A percentile compares a stretch with the other conserved stretches of the same genome.
phyloP scores from a whole-genome alignment of 441 rosid species.

The Pelargonium fulgidum region DNA sequence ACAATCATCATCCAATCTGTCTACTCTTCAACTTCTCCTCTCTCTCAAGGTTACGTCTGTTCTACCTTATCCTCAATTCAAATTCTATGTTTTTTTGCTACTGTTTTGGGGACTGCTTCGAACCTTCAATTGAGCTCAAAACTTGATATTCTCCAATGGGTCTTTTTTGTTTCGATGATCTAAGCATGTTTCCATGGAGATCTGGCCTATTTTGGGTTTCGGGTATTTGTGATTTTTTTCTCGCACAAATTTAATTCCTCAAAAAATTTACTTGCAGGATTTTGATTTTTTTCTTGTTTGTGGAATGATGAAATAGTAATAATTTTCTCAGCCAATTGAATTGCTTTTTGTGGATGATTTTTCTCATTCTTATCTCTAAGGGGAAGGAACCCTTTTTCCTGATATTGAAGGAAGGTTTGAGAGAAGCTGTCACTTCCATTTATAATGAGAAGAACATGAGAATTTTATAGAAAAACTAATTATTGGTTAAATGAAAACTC shows the following conservation, averaged over 20 bases:
- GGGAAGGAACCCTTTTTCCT: conserved; percentile 17
- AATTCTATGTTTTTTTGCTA: background rate
- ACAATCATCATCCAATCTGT: background rate
- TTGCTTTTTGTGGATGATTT: conserved; percentile 17
- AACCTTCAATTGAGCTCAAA: background rate
- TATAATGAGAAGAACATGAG: background rate
- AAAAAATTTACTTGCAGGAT: too few relatives aligned
- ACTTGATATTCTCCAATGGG: conserved; percentile 17
- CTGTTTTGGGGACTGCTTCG: background rate
- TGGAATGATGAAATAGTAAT: background rate
- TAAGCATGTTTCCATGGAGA: conserved; percentile 16
- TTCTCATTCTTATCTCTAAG: conserved; percentile 4
- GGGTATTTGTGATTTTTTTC: conserved; percentile 11
- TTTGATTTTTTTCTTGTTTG: background rate
- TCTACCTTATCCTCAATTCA: conserved; percentile 2
- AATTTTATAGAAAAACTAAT: background rate
- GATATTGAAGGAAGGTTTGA: conserved; percentile 4
- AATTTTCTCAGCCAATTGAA: background rate
- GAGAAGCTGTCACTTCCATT: conserved; percentile 13
- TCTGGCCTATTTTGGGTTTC: conserved; percentile 7
- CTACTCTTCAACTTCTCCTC: conserved; percentile 5
- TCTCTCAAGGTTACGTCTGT: conserved; percentile 22
- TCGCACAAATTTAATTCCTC: too few relatives aligned
- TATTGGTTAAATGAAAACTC: background rate
- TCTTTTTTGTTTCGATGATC: conserved; percentile 20